Base-by-base conservation (phyloP, 2,329 filamentous ascomycete genomes). In the Pseudogymnoascus sp. region DNA sequence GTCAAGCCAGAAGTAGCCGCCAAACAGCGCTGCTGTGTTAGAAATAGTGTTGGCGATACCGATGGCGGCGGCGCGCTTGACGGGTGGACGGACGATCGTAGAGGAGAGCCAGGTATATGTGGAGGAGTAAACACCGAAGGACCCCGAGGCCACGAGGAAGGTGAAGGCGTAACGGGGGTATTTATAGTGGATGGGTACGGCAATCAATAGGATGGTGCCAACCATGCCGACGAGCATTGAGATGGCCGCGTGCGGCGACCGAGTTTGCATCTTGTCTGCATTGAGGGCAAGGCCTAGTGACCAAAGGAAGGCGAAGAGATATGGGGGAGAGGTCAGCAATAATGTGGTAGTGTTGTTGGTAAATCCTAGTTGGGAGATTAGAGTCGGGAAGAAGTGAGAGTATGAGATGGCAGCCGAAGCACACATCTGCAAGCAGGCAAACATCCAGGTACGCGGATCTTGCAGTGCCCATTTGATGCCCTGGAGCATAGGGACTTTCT, bases 1-100 rank as follows among this genome's bases (percentile, higher is more conserved):
- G 14, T 65, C 64, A 25, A 65, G 64, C 65, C 65, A 67, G 56
- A 67, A 66, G 34, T 66, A 66, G 38, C 63, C 60, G 8, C 59
- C 65, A 28, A 56, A 63, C 3, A 67, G 65, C n/a, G 64, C 64
- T 11, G 59, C 65, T 18, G 64, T 63, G n/a, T 66, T 66, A 12
- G 62, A 64, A 11, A 23, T 37, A 2, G 60, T 43, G 43, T 66
- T 66, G 8, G 64, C 61, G 28, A 66, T 18, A 28, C 64, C 64
- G 34, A 66, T 65, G 3, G 65, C 62, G 3, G 63, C 65, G 3
- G 65, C 65, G 21, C 64, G 63, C 34, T 66, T 66, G 18, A 59
- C 49, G 11, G 34, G 59, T 8, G 64, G 59, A 21, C 40, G 31
- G 25, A 46, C 23, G 42, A 46, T 46, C 11, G 42, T 64, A 5